These are phyloP conservation scores for Kodamaea fungicola DNA, from an alignment of 1,139 yeast species.

Conservation along the genomic window DNA sequence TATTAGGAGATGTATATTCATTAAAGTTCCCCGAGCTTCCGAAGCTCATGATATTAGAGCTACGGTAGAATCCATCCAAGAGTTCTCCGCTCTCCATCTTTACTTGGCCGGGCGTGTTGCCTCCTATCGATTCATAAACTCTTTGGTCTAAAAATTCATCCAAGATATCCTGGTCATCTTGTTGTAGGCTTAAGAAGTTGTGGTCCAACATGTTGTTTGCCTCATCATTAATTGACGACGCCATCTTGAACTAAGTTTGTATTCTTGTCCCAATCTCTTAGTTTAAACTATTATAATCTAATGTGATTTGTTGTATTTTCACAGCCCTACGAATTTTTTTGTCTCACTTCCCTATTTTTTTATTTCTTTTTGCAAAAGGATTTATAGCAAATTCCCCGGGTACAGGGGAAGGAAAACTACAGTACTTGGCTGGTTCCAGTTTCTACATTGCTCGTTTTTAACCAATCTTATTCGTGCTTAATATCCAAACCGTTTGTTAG, in stretches of 20 bases:
- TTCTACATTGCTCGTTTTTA: too few species aligned
- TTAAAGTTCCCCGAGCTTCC: neutral
- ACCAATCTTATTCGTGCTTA: too few species aligned
- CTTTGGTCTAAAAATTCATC: constrained; percentile 60
- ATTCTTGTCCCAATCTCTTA: too few species aligned
- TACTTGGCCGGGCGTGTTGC: constrained; percentile 12
- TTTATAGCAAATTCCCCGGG: too few species aligned
- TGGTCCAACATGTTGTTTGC: constrained; percentile 13
- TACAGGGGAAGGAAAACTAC: too few species aligned
- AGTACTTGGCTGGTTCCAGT: too few species aligned
- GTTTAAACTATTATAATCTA: neutral
- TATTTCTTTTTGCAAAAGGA: neutral
- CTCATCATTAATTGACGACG: constrained; percentile 15
- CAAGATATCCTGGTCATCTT: constrained; percentile 40
- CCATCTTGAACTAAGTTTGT: constrained; percentile 6
- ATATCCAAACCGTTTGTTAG: too few species aligned
- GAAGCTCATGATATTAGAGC: constrained; percentile 1
- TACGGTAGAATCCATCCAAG: constrained; percentile 14
- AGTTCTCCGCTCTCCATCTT: constrained; percentile 15
- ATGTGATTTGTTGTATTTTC: neutral
- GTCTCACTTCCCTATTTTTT: neutral
- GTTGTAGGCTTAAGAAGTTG: constrained; percentile 13
- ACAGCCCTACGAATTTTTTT: constrained; percentile 2
- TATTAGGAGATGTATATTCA: constrained; percentile 1
- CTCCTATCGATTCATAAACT: constrained; percentile 41